phyloP scores from a whole-genome alignment of 768 basidiomycete genomes.

The Psilocybe cyanescens region DNA sequence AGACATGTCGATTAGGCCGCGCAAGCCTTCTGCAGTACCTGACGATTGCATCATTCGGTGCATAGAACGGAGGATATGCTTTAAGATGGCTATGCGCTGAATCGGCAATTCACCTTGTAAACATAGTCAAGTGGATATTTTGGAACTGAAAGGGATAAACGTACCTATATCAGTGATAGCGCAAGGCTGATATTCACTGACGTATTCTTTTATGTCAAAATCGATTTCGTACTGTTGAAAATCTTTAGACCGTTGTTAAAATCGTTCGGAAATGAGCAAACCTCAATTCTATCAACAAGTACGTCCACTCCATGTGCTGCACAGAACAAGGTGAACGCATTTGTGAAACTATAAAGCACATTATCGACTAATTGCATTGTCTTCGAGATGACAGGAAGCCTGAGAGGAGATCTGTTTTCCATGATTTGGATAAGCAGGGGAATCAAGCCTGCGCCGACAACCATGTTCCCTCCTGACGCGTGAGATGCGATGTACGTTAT shows the following conservation, averaged over 20 bases:
- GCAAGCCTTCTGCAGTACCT: slow-evolving; percentile 91
- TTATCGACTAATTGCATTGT: slow-evolving; percentile 93
- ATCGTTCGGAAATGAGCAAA: slow-evolving; percentile 37
- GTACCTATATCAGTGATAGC: slow-evolving; percentile 26
- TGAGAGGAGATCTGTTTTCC: slow-evolving; percentile 71
- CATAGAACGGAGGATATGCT: slow-evolving; percentile 88
- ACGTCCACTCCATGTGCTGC: slow-evolving; percentile 82
- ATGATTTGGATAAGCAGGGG: slow-evolving; percentile 89
- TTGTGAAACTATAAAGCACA: slow-evolving; percentile 87
- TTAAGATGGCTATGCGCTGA: slow-evolving; percentile 78
- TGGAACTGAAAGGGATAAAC: slow-evolving; percentile 1
- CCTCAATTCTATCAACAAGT: slow-evolving; percentile 87
- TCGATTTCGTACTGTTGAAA: slow-evolving; percentile 66
- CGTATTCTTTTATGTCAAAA: slow-evolving; percentile 61
- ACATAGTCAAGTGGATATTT: slow-evolving; percentile 2
- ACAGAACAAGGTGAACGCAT: slow-evolving; percentile 87
- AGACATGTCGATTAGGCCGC: slow-evolving; percentile 91
- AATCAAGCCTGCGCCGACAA: slow-evolving; percentile 92
- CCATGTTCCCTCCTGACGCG: slow-evolving; percentile 87
- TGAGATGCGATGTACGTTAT: slow-evolving; percentile 87
- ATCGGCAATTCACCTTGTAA: slow-evolving; percentile 71
- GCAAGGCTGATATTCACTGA: slow-evolving; percentile 26
- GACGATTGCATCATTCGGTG: slow-evolving; percentile 98
- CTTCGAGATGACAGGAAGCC: slow-evolving; percentile 82
- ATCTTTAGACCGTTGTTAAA: not conserved